phyloP scores from a whole-genome alignment of 108 stramenopile genomes.

The Stephanodiscus triporus region DNA sequence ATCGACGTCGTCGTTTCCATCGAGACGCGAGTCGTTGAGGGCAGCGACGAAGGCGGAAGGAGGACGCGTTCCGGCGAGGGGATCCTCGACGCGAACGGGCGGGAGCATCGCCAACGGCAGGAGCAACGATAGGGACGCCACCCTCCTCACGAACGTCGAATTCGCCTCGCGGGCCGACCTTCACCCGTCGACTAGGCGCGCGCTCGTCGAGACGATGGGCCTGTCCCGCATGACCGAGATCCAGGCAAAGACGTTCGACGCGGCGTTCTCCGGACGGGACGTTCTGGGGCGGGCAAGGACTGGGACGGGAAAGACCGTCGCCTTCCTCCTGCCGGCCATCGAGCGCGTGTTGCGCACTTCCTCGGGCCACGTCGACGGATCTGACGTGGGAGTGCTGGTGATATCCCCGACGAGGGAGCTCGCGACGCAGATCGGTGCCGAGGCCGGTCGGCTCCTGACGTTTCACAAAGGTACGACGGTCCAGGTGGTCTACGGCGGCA shows the following conservation, averaged over 20 bases:
- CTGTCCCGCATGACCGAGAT: conserved; percentile 70
- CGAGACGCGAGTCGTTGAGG: too few species aligned
- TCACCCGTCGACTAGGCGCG: conserved; percentile 23
- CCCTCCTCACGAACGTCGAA: conserved; percentile 20
- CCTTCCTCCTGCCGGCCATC: conserved; percentile 74
- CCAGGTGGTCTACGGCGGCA: conserved; percentile 82
- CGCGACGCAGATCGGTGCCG: conserved; percentile 86
- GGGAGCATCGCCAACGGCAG: not conserved
- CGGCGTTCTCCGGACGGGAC: conserved; percentile 35
- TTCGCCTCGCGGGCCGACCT: conserved; percentile 11
- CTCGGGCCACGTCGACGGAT: not conserved
- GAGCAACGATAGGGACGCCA: not conserved
- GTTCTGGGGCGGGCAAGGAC: conserved; percentile 78
- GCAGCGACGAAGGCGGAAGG: not conserved
- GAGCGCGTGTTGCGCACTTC: conserved; percentile 34
- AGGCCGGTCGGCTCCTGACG: conserved; percentile 66
- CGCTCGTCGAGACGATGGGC: conserved; percentile 28
- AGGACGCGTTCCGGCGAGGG: not conserved
- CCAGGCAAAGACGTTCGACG: conserved; percentile 58
- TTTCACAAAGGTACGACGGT: conserved; percentile 41
- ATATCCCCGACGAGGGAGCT: conserved; percentile 95
- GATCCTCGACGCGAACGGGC: not conserved
- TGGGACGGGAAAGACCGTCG: conserved; percentile 86
- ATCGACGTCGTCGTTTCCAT: too few species aligned
- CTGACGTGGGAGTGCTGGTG: conserved; percentile 70